Conservation (phyloP, 1,139 yeast genomes). For the Casaregolazyma lundiana region DNA sequence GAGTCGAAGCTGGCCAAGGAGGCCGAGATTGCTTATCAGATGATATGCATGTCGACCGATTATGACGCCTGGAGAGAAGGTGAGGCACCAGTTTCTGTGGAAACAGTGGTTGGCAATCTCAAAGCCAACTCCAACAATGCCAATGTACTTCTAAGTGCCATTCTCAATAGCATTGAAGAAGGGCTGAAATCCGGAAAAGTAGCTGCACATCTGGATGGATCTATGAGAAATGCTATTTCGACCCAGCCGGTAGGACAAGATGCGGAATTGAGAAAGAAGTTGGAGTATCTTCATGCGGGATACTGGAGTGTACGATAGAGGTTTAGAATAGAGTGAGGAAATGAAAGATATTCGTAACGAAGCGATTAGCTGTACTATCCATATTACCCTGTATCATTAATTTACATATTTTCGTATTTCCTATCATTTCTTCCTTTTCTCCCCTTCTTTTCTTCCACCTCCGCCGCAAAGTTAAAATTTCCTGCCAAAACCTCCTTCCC, state of each 20-base stretch:
- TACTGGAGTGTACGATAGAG: constrained; percentile 50
- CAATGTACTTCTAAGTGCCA: constrained; percentile 62
- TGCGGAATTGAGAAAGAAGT: constrained; percentile 65
- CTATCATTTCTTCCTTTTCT: background rate
- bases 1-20: constrained; percentile 96
- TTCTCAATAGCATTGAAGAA: constrained; percentile 62
- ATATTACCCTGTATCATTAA: background rate
- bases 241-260: constrained; percentile 76
- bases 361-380: background rate
- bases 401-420: background rate
- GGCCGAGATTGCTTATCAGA: constrained; percentile 94
- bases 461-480: background rate
- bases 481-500: constrained; percentile 2
- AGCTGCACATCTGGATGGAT: constrained; percentile 67
- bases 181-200: constrained; percentile 55
- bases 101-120: constrained; percentile 87
- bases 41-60: constrained; percentile 98
- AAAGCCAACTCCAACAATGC: constrained; percentile 88
- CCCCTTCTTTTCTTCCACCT: background rate
- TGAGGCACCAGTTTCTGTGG: constrained; percentile 95
- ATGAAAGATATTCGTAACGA: background rate
- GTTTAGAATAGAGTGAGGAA: background rate
- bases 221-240: constrained; percentile 76
- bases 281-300: constrained; percentile 89
- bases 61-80: constrained; percentile 97